phyloP scores from a whole-genome alignment of 2,329 filamentous ascomycete species.

The Hymenoscyphus infarciens region DNA sequence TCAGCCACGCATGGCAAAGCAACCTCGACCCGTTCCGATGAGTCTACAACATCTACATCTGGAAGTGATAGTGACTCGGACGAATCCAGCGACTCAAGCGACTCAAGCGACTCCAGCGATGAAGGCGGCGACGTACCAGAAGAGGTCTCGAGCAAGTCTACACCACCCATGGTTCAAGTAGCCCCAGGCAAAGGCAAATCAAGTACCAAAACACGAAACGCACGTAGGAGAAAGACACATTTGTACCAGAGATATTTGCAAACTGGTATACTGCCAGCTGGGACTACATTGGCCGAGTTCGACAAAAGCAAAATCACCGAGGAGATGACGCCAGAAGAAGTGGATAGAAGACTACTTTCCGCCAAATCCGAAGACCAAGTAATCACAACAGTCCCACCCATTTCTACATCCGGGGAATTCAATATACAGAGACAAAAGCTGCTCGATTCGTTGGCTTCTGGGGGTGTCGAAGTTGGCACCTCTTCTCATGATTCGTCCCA shows the following conservation, averaged over 20 bases:
- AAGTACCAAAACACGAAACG: slow-evolving; percentile 53
- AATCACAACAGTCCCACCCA: slow-evolving; percentile 2
- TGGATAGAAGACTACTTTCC: slow-evolving; percentile 23
- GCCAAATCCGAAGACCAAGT: slow-evolving; percentile 18
- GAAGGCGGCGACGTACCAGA: slow-evolving; percentile 42
- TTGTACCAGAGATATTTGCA: slow-evolving; percentile 50
- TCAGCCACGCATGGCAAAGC: not conserved
- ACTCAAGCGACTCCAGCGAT: slow-evolving; percentile 30
- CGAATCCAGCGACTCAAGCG: slow-evolving; percentile 11
- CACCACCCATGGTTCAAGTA: slow-evolving; percentile 4
- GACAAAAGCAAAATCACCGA: slow-evolving; percentile 35
- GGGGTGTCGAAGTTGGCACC: slow-evolving; percentile 49
- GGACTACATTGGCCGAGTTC: slow-evolving; percentile 50
- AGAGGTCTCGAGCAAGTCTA: slow-evolving; percentile 37
- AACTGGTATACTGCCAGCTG: slow-evolving; percentile 46
- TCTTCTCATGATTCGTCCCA: not conserved
- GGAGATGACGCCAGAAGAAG: slow-evolving; percentile 25
- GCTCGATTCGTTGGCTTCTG: slow-evolving; percentile 47
- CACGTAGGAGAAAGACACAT: slow-evolving; percentile 47
- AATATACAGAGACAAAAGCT: slow-evolving; percentile 49
- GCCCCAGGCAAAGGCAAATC: slow-evolving; percentile 47
- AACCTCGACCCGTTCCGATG: slow-evolving; percentile 16
- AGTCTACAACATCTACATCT: slow-evolving; percentile 19
- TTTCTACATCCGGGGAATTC: slow-evolving; percentile 38
- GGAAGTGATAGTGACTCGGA: slow-evolving; percentile 15